Evolutionary conservation across 2,329 filamentous ascomycete genomes (phyloP).

Genomic region (Aspergillus japonicus): DNA sequence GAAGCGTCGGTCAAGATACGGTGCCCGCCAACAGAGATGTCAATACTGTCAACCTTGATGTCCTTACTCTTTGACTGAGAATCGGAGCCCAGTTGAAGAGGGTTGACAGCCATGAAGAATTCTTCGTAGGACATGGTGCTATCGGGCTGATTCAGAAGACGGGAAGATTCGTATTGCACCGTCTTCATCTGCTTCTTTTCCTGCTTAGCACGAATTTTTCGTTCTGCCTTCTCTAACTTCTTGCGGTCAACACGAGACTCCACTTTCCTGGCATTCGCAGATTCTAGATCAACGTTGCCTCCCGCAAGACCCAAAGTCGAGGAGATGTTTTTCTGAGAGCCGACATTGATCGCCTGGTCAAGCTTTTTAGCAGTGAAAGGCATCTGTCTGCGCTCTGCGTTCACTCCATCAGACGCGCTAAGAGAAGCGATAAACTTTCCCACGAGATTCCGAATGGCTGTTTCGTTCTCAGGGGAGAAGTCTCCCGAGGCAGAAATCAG

Average conservation of each 20-base stretch:
- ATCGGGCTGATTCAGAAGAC: slow-evolving; percentile 78
- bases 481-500: slow-evolving; percentile 91
- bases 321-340: slow-evolving; percentile 91
- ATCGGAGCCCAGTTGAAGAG: slow-evolving; percentile 76
- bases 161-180: slow-evolving; percentile 94
- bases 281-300: slow-evolving; percentile 85
- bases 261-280: slow-evolving; percentile 86
- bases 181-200: slow-evolving; percentile 98
- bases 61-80: slow-evolving; percentile 89
- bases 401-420: slow-evolving; percentile 66
- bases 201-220: slow-evolving; percentile 96
- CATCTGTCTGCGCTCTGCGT: slow-evolving; percentile 66
- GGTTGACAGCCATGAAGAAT: slow-evolving; percentile 99
- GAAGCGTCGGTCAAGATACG: slow-evolving; percentile 90
- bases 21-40: slow-evolving; percentile 85
- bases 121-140: slow-evolving; percentile 93
- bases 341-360: slow-evolving; percentile 92
- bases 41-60: slow-evolving; percentile 94
- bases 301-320: slow-evolving; percentile 87
- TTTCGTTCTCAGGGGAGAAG: slow-evolving; percentile 67
- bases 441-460: slow-evolving; percentile 77
- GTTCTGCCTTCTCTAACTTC: slow-evolving; percentile 98
- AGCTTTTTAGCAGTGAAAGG: slow-evolving; percentile 78
- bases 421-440: slow-evolving; percentile 86
- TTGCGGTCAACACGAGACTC: slow-evolving; percentile 97